A percentile compares a stretch with the other conserved stretches of the same genome.
phyloP scores from a whole-genome alignment of 2,329 filamentous ascomycete genomes.

The Ophiognomonia clavigignenti-juglandacearum region DNA sequence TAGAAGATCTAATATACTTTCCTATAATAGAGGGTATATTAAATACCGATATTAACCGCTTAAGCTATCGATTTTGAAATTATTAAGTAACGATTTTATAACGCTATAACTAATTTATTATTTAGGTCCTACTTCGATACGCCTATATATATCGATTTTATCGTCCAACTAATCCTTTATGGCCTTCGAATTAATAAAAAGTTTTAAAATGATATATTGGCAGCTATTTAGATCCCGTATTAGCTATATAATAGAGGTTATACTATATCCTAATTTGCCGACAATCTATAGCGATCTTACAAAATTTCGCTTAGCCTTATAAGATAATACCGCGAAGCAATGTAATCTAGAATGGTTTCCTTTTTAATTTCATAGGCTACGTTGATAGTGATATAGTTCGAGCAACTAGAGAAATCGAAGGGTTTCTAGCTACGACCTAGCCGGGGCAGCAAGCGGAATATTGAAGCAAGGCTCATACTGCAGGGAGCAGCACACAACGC shows the following conservation, averaged over 20 bases:
- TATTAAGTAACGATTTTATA: constrained; percentile 31
- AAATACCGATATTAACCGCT: constrained; percentile 31
- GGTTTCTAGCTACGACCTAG: not conserved
- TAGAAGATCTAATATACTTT: constrained; percentile 34
- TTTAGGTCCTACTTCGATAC: constrained; percentile 24
- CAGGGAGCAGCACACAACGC: not conserved
- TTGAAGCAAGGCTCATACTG: not conserved
- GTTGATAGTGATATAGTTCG: not conserved
- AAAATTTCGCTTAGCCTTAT: constrained; percentile 19
- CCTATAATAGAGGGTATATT: constrained; percentile 36
- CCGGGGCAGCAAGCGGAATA: not conserved
- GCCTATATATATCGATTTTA: constrained; percentile 38
- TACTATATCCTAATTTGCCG: constrained; percentile 21
- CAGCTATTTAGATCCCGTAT: constrained; percentile 21
- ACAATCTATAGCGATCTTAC: constrained; percentile 18
- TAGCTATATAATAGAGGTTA: constrained; percentile 21
- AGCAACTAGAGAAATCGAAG: not conserved
- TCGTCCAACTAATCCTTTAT: constrained; percentile 24
- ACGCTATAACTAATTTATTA: constrained; percentile 27
- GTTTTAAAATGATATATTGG: constrained; percentile 30
- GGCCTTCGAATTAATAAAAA: constrained; percentile 22
- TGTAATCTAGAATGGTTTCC: constrained; percentile 18
- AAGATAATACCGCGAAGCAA: constrained; percentile 17
- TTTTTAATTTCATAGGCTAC: constrained; percentile 26
- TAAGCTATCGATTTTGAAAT: constrained; percentile 30